Evolutionary conservation across 106 monocot genomes (phyloP), one percentile per base, ranked within the genome.

Genomic region (Hemerocallis citrina): DNA sequence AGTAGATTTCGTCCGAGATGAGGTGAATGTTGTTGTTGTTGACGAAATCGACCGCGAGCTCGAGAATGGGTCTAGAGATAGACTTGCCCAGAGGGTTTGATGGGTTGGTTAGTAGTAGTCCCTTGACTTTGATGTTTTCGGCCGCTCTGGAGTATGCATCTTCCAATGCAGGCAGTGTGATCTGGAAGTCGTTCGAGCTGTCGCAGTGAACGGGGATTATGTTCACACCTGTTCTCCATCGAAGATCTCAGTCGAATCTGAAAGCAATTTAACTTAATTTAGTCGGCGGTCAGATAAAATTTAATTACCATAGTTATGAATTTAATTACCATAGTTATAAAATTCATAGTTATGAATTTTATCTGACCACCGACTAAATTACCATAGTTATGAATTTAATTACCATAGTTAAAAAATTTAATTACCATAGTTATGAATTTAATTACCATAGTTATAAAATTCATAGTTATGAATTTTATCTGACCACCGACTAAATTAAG

Each of bases 1-100:
- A 92, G 86, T 92, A 86, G 34, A 92, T 92, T 65, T 92, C 91
- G 42, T 92, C 91, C 1, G 86, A 86, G 27, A 92, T 74, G 29
- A 86, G 67, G 73, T 92, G 86, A 57, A 92, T 86, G 75, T 80
- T 52, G 48, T 86, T 79, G 1, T 36, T 17, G 3, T 31, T 19
- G 7, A 45, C 59, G 57, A 92, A 92, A 68, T 92, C 71, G 7
- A 92, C 27, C 0, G 75, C 55, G 0, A 43, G 63, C 57, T 86
- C 78, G 2, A 92, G 86, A n/a, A 77, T 42, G 1, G 49, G 5
- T 10, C 77, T 47, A 3, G 64, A 40, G 8, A 77, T 63, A 6
- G 77, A 23, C 0, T 63, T 73, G 42, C 86, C 86, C 0, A 87
- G 31, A 0, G 82, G 86, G 62, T 87, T 87, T 3, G 86, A 87